phyloP scores from a whole-genome alignment of 148 eudicot species.

The Vaccinium darrowii region DNA sequence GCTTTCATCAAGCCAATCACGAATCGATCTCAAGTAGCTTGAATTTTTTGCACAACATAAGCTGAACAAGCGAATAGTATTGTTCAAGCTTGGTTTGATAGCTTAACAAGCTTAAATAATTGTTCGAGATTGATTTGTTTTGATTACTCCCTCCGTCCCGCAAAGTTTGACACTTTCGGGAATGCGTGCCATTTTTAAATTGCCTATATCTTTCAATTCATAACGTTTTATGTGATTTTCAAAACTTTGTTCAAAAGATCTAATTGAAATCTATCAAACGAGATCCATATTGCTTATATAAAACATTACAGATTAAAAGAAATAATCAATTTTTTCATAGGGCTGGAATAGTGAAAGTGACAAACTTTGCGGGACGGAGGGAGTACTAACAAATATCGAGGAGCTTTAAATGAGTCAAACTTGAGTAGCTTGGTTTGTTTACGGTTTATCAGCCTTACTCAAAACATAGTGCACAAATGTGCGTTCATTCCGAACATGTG shows the following conservation, averaged over 20 bases:
- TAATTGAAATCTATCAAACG: too few species aligned
- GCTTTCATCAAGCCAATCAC: not conserved
- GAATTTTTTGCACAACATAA: not conserved
- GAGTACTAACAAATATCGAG: not conserved
- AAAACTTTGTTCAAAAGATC: too few species aligned
- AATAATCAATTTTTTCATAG: too few species aligned
- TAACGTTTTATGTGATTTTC: too few species aligned
- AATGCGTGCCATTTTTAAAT: too few species aligned
- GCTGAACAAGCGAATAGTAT: not conserved
- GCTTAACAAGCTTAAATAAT: constrained; percentile 3
- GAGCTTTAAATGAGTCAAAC: not conserved
- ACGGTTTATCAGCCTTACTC: not conserved
- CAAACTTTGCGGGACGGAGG: too few species aligned
- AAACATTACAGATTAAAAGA: too few species aligned
- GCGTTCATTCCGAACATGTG: not conserved
- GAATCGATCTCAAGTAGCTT: not conserved
- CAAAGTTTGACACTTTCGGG: too few species aligned
- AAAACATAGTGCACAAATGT: not conserved
- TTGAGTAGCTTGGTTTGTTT: not conserved
- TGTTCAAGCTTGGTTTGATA: not conserved
- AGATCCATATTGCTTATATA: too few species aligned
- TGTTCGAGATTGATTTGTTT: not conserved
- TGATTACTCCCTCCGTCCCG: too few species aligned
- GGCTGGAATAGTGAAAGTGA: too few species aligned
- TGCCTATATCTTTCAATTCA: too few species aligned